Base-by-base conservation (phyloP, 352 stramenopile genomes). In the Hyaloperonospora arabidopsidis region DNA sequence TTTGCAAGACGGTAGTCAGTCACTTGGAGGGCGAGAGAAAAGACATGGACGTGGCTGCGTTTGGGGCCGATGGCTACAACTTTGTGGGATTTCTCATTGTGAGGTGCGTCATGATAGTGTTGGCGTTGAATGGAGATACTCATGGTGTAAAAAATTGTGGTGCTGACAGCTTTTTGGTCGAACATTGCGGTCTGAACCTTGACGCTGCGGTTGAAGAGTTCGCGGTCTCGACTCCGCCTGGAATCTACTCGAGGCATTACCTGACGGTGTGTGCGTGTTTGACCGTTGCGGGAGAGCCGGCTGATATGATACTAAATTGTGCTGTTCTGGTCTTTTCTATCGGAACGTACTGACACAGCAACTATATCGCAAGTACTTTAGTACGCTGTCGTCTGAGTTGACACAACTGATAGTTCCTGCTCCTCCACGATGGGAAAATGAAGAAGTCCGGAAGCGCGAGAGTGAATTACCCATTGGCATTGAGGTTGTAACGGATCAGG, bases 301-400 rank as follows among this genome's bases (percentile, higher is more conserved):
- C 13, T 50, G n/a, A 12, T 22, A 8, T 13, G 17, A 35, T 49
- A 22, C 19, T 65, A 14, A 54, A 18, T 47, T 57, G 15, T 62
- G 6, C 39, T 49, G 32, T n/a, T 43, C n/a, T 51, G 56, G n/a
- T 41, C 13, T 5, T 41, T 18, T 55, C 54, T 8, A 22, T 39
- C 49, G 25, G 8, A 10, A 8, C 8, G 8, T 32, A 8, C 25
- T 43, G 1, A 36, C 58, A 15, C 46, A 87, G 69, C 61, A 61
- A 54, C 52, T 94, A 43, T 94, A 91, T 22, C 73, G 79, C 29
- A 91, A 87, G 62, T 94, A 92, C 51, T 89, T 77, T 40, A 75
- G 62, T 8, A 90, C 79, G 13, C 59, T 94, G 13, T 59, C 74
- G 39, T 80, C 79, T 19, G 62, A 74, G 18, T 60, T 71, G 7